These are phyloP conservation scores for Dichotomocladium elegans DNA, from an alignment of 371 early-diverging fungal species.

Conservation along the genomic window DNA sequence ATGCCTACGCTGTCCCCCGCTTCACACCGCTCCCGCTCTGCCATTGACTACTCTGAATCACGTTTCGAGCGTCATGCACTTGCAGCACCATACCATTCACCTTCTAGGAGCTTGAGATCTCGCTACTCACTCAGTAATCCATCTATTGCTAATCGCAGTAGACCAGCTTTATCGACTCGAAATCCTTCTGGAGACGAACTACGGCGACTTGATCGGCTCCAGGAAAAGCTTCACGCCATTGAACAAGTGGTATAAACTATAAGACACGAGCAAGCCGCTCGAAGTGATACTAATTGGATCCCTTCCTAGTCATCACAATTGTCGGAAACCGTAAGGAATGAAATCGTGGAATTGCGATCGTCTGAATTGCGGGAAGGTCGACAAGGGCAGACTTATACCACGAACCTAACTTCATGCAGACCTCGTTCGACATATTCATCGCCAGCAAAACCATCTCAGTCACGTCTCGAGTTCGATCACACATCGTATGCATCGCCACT, in stretches of 20 bases:
- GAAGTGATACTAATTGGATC: not conserved
- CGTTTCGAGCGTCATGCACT: not conserved
- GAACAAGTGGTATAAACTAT: not conserved
- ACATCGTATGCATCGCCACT: not conserved
- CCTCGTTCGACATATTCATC: no score
- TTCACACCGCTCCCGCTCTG: not conserved
- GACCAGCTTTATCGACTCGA: not conserved
- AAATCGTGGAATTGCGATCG: no score
- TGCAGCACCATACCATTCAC: not conserved
- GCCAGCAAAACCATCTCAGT: slow-evolving; percentile 1
- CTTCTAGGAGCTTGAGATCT: not conserved
- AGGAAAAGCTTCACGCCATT: not conserved
- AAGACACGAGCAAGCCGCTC: not conserved
- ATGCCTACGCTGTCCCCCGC: not conserved
- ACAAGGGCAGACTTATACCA: no score
- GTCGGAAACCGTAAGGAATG: no score
- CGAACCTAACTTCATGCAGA: no score
- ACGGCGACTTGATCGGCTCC: not conserved
- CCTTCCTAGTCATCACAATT: not conserved
- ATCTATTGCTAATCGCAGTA: not conserved
- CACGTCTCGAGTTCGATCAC: not conserved
- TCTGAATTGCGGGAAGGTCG: no score
- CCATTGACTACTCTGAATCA: not conserved
- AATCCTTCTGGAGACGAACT: not conserved
- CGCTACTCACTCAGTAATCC: not conserved